Evolutionary conservation across 768 basidiomycete genomes (phyloP).

Genomic region (Mycena rosella): DNA sequence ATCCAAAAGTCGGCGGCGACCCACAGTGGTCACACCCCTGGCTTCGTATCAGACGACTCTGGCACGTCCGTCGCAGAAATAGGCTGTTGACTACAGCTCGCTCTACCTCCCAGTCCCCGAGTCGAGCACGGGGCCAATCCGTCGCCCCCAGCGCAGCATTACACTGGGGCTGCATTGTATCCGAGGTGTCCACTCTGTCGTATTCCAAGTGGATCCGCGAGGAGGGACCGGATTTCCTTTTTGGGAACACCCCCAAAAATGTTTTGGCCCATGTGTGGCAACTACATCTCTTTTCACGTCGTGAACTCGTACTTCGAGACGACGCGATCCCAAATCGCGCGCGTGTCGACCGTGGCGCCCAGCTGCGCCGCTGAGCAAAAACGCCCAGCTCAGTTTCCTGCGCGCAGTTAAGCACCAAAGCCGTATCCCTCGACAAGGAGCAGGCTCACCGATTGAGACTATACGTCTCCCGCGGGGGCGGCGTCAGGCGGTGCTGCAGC

Average conservation of each 20-base stretch:
- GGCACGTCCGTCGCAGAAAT: constrained; percentile 67
- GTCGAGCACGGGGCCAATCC: too few species aligned
- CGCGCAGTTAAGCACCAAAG: neutral
- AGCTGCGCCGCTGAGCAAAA: constrained; percentile 84
- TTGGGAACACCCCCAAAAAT: neutral
- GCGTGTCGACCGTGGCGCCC: constrained; percentile 79
- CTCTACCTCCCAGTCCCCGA: constrained; percentile 60
- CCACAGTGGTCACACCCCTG: constrained; percentile 48
- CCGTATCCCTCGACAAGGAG: neutral
- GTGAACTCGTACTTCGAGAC: constrained; percentile 57
- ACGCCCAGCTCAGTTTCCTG: constrained; percentile 87
- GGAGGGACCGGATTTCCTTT: too few species aligned
- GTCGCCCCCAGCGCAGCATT: constrained; percentile 82
- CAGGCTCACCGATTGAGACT: constrained; percentile 83
- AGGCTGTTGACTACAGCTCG: constrained; percentile 69
- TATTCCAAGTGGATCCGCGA: too few species aligned
- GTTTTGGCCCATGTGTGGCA: neutral
- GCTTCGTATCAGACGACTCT: too few species aligned
- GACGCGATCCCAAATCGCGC: constrained; percentile 80
- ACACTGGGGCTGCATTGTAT: too few species aligned
- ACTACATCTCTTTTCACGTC: constrained; percentile 31
- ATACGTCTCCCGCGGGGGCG: constrained; percentile 95
- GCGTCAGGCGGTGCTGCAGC: constrained; percentile 89
- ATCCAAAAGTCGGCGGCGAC: constrained; percentile 54
- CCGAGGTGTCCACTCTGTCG: too few species aligned